Base-by-base conservation (phyloP, 805 yeast species). In the Wickerhamomyces silvicola region DNA sequence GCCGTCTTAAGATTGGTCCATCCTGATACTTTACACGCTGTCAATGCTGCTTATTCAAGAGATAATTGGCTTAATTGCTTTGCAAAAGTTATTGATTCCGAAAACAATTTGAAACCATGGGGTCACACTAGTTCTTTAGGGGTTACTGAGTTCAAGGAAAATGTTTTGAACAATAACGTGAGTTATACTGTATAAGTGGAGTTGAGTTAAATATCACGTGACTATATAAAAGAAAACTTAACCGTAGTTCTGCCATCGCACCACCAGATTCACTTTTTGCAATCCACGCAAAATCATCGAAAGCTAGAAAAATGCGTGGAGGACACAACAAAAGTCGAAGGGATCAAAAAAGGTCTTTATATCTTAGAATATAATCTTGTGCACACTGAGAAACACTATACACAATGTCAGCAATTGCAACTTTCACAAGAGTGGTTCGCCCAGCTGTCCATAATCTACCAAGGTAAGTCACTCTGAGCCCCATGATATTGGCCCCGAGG, bases 321-420 rank as follows among this genome's bases (percentile, higher is more conserved):
- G n/a, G n/a, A n/a, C n/a, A n/a, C n/a, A n/a, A n/a, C n/a, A n/a
- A n/a, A n/a, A n/a, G n/a, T n/a, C n/a, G n/a, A n/a, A n/a, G n/a
- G n/a, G n/a, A n/a, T n/a, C n/a, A n/a, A n/a, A n/a, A n/a, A n/a
- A n/a, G n/a, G n/a, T n/a, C n/a, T n/a, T n/a, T n/a, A n/a, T n/a
- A n/a, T n/a, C n/a, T n/a, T n/a, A n/a, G n/a, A n/a, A n/a, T n/a
- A n/a, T n/a, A n/a, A n/a, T n/a, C n/a, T n/a, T n/a, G n/a, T n/a
- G n/a, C n/a, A n/a, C n/a, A n/a, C n/a, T n/a, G n/a, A n/a, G n/a
- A n/a, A n/a, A n/a, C 25, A 21, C 22, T 17, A 14, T 18, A 8
- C 17, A 20, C 11, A 22, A 42, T 42, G 46, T 40, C 45, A 18
- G 46, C 46, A 24, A 42, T 42, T 18, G 39, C 45, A 14, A 38